A percentile compares a stretch with the other conserved stretches of the same genome.
Evolutionary conservation across 2,329 filamentous ascomycete genomes (phyloP).

Genomic region (Microsporum canis): DNA sequence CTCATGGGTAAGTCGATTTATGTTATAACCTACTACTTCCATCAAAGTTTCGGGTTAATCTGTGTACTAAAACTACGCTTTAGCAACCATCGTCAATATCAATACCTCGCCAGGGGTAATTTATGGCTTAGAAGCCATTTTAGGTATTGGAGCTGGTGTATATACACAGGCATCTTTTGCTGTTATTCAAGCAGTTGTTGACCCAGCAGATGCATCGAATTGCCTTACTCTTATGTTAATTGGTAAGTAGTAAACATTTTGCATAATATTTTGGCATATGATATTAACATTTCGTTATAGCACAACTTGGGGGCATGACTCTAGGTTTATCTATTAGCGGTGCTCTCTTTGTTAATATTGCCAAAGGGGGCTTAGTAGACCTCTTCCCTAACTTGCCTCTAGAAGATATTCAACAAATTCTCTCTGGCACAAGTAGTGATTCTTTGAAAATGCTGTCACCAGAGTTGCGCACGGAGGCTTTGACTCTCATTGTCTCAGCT

Average conservation of each 20-base stretch:
- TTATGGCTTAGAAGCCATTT: conserved; percentile 27
- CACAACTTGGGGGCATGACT: background rate
- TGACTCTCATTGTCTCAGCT: background rate
- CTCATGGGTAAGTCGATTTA: conserved; percentile 20
- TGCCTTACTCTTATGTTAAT: background rate
- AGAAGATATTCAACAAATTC: too few species aligned
- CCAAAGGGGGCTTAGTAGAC: too few species aligned
- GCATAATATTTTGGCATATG: background rate
- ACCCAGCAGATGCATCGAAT: conserved; percentile 14
- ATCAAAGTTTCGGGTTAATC: conserved; percentile 14
- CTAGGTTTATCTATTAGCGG: too few species aligned
- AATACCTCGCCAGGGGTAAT: conserved; percentile 14
- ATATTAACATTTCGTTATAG: background rate
- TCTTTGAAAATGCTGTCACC: background rate
- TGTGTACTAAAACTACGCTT: too few species aligned
- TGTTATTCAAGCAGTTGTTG: conserved; percentile 29
- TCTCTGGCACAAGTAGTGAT: background rate
- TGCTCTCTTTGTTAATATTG: too few species aligned
- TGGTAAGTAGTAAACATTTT: background rate
- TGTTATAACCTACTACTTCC: background rate
- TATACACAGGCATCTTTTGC: conserved; percentile 28
- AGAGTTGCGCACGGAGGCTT: background rate
- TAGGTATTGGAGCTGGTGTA: conserved; percentile 30
- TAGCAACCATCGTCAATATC: conserved; percentile 15
- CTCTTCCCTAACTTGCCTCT: too few species aligned